These are phyloP conservation scores for Funneliformis mosseae DNA, from an alignment of 192 early-diverging fungal genomes.

Conservation along the genomic window DNA sequence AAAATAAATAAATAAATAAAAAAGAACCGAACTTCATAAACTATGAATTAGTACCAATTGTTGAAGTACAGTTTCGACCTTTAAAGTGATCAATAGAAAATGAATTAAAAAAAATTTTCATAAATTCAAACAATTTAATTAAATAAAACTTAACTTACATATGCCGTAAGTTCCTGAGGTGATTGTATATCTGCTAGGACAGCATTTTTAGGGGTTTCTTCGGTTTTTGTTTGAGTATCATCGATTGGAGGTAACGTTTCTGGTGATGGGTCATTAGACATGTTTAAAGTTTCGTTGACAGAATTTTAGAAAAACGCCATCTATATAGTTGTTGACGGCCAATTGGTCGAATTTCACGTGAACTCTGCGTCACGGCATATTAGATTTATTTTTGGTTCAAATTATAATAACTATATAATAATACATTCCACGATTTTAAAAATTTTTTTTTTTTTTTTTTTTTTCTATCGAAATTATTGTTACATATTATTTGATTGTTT, in stretches of 20 bases:
- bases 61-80: not conserved
- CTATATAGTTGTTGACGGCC: too few species aligned
- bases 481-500: too few species aligned
- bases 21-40: not conserved
- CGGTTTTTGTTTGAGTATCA: not conserved
- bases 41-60: not conserved
- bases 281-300: not conserved
- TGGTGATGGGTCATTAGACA: not conserved
- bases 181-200: not conserved
- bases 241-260: not conserved
- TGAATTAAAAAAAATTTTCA: not conserved
- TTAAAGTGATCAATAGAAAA: not conserved
- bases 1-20: not conserved
- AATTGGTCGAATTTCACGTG: too few species aligned
- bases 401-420: too few species aligned
- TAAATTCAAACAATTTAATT: not conserved
- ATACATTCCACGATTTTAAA: too few species aligned
- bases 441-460: too few species aligned
- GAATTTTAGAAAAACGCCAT: too few species aligned
- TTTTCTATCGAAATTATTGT: too few species aligned
- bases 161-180: conserved; percentile 11
- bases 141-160: not conserved
- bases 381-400: too few species aligned
- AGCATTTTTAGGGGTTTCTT: not conserved
- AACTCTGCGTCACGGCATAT: too few species aligned